phyloP scores from a whole-genome alignment of 768 basidiomycete genomes.

The Boletus speciosus region DNA sequence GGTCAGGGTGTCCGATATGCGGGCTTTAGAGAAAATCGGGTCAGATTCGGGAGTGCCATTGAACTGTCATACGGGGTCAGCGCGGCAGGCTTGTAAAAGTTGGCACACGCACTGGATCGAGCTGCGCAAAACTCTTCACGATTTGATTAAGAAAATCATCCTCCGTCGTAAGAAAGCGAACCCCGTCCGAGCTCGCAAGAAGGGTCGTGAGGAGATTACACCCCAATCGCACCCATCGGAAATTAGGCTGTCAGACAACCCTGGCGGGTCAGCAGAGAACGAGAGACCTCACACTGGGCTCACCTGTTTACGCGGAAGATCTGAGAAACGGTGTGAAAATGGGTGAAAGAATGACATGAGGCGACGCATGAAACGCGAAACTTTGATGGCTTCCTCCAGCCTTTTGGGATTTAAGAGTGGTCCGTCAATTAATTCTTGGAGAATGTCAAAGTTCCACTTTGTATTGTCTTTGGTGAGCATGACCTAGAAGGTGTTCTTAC shows the following conservation, averaged over 20 bases:
- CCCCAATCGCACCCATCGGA: slow-evolving; percentile 84
- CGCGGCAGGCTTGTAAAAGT: background rate
- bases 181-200: slow-evolving; percentile 77
- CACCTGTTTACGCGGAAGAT: slow-evolving; percentile 69
- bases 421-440: slow-evolving; percentile 88
- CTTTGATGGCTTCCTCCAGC: slow-evolving; percentile 92
- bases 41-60: slow-evolving; percentile 71
- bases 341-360: slow-evolving; percentile 95
- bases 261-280: background rate
- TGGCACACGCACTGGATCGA: slow-evolving; percentile 72
- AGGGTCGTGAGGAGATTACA: slow-evolving; percentile 81
- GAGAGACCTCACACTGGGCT: background rate
- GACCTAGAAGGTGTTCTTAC: slow-evolving; percentile 46
- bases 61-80: slow-evolving; percentile 43
- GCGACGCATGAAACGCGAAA: slow-evolving; percentile 82
- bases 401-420: slow-evolving; percentile 88
- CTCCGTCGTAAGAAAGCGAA: slow-evolving; percentile 74
- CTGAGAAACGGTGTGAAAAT: slow-evolving; percentile 81
- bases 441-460: slow-evolving; percentile 89
- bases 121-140: slow-evolving; percentile 81
- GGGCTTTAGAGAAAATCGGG: slow-evolving; percentile 79
- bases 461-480: slow-evolving; percentile 83
- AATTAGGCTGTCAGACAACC: slow-evolving; percentile 51
- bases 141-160: slow-evolving; percentile 85
- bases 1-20: slow-evolving; percentile 78